Base-by-base conservation (phyloP, 345 rosid species). In the Sonneratia alba region DNA sequence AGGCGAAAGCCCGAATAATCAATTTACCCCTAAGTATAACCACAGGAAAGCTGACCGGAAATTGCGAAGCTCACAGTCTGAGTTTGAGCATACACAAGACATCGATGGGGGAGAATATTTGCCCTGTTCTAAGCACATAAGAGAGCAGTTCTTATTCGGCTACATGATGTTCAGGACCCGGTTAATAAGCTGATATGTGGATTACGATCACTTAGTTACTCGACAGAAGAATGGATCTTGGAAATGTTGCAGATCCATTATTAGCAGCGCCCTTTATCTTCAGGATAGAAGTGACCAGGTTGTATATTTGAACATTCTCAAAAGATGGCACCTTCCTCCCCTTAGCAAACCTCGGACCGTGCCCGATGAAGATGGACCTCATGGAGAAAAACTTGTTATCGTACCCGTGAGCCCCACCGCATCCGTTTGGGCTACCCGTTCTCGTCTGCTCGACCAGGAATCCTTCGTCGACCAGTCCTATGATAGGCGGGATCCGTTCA, bases 391-490 rank as follows among this genome's bases (percentile, higher is more conserved):
- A n/a, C 0, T 87, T 87, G 73, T 90, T 91, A 71, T 94, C 97
- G 79, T 94, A 94, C 13, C 98, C 97, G 27, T 94, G 97, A 14
- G 87, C 83, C 72, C 98, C 98, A 53, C 96, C 96, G 66, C 97
- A 94, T 66, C 92, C 98, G 57, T 84, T 77, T 9, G 38, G 77
- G 22, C 75, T 71, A 24, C 76, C 81, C 63, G 22, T 7, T 22
- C 79, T 75, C 80, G 82, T 84, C 82, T 80, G 91, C 77, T 87
- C 95, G 70, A 94, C 95, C 84, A 79, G 87, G 73, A 67, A 91
- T 0, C 95, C 92, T 73, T 94, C 98, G 11, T 83, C 95, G 0
- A 88, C 51, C 76, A 91, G 56, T 69, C 97, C 97, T 42, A 94
- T 81, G 7, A 94, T 88, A 0, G 97, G 95, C 0, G 96, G 85